These are phyloP conservation scores for Crepidotus variabilis DNA, from an alignment of 768 basidiomycete genomes.

Conservation along the genomic window DNA sequence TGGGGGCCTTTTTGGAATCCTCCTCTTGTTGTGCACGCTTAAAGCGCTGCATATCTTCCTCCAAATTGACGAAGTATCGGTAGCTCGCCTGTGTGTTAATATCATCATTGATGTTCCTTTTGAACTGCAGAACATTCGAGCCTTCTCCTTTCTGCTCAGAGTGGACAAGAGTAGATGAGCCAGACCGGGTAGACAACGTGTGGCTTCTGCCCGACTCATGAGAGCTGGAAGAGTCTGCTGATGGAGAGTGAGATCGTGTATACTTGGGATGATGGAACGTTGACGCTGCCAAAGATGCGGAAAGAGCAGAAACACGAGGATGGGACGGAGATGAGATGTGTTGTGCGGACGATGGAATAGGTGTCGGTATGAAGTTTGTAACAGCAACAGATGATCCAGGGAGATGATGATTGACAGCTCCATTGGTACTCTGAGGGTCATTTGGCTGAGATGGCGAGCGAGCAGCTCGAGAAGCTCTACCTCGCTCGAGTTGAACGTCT, in stretches of 20 bases:
- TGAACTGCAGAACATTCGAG: constrained; percentile 37
- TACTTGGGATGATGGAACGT: constrained; percentile 51
- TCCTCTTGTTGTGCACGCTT: constrained; percentile 21
- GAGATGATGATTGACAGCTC: constrained; percentile 10
- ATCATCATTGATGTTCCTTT: constrained; percentile 33
- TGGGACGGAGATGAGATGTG: constrained; percentile 31
- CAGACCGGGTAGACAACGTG: constrained; percentile 26
- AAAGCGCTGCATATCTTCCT: constrained; percentile 38
- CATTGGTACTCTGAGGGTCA: constrained; percentile 13
- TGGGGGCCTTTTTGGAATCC: constrained; percentile 11
- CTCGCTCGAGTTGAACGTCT: constrained; percentile 36
- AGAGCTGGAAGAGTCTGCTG: constrained; percentile 17
- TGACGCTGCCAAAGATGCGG: constrained; percentile 63
- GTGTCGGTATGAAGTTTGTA: constrained; percentile 54
- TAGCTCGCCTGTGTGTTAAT: constrained; percentile 45
- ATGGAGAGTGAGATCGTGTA: constrained; percentile 15
- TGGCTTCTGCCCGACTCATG: constrained; percentile 17
- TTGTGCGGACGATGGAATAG: constrained; percentile 15
- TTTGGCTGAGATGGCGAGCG: constrained; percentile 14
- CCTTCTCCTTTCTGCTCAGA: constrained; percentile 21
- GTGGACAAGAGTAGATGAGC: constrained; percentile 30
- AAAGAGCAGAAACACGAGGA: constrained; percentile 59
- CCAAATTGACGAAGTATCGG: constrained; percentile 38
- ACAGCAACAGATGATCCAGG: constrained; percentile 34
- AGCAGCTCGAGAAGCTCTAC: constrained; percentile 6